A percentile compares a stretch with the other conserved stretches of the same genome.
Conservation (phyloP, 2,329 filamentous ascomycete genomes). For the Aschersonia sp. region DNA sequence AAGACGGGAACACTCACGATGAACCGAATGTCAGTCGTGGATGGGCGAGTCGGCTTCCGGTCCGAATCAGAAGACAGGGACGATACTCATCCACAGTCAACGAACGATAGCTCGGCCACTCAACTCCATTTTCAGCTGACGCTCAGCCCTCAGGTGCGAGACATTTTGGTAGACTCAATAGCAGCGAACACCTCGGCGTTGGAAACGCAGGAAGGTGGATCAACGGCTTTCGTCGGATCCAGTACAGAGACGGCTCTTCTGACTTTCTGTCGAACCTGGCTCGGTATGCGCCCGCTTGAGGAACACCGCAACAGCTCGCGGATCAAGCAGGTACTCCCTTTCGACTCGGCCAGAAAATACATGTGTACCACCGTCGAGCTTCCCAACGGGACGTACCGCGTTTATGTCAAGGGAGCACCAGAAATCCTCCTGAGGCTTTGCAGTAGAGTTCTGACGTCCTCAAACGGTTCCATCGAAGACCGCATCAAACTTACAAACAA, state of each 20-base stretch:
- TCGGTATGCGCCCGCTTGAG: constrained; percentile 29
- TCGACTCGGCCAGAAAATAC: constrained; percentile 36
- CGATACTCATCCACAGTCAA: no score
- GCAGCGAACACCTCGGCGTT: constrained; percentile 43
- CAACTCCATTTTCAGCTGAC: neutral
- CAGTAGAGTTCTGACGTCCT: constrained; percentile 25
- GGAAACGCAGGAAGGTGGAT: constrained; percentile 27
- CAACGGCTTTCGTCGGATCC: constrained; percentile 32
- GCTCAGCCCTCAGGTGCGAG: constrained; percentile 13
- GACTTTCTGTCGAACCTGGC: constrained; percentile 28
- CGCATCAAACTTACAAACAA: neutral
- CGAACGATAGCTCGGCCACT: neutral
- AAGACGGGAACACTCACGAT: constrained; percentile 22
- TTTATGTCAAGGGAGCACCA: constrained; percentile 41
- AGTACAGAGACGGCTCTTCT: constrained; percentile 40
- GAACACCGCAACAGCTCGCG: constrained; percentile 14
- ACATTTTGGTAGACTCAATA: constrained; percentile 24
- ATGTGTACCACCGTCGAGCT: constrained; percentile 38
- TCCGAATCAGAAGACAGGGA: neutral
- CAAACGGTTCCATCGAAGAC: neutral
- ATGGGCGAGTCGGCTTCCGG: neutral
- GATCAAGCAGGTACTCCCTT: constrained; percentile 32
- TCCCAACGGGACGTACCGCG: constrained; percentile 23
- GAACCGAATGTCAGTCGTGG: constrained; percentile 14
- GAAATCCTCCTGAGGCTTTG: constrained; percentile 34